Evolutionary conservation across 2,329 filamentous ascomycete genomes (phyloP).

Genomic region (Sporothrix pseudoabietina): DNA sequence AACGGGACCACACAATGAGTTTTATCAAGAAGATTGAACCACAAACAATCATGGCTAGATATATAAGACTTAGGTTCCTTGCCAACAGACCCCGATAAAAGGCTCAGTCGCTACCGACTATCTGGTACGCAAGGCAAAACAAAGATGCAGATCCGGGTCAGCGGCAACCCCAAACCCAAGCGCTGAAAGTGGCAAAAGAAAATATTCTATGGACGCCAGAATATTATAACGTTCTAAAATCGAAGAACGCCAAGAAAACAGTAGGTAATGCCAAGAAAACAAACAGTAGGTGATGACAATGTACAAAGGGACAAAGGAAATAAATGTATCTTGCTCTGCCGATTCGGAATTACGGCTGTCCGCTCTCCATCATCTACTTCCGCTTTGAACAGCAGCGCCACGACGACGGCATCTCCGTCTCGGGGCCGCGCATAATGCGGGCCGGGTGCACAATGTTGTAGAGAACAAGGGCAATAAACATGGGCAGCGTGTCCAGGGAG

Average conservation of each 20-base stretch:
- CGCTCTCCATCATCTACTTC: not conserved
- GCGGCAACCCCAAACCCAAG: no score
- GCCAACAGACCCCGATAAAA: no score
- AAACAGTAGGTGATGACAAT: not conserved
- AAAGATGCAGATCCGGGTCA: no score
- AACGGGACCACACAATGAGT: no score
- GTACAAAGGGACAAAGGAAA: not conserved
- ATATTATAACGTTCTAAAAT: not conserved
- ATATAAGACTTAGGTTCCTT: no score
- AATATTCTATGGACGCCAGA: not conserved
- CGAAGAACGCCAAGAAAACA: not conserved
- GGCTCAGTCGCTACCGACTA: no score
- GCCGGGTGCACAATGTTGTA: conserved; percentile 54
- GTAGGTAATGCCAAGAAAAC: no score
- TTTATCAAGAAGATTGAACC: no score
- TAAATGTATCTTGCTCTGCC: not conserved
- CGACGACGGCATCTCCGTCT: conserved; percentile 48
- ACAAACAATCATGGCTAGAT: no score
- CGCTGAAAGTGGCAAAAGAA: not conserved
- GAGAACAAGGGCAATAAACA: conserved; percentile 51
- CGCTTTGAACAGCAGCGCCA: conserved; percentile 22
- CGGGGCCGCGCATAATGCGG: conserved; percentile 48
- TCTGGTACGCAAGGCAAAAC: no score
- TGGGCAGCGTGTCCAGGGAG: conserved; percentile 56
- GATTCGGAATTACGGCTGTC: not conserved